Evolutionary conservation across 2,329 filamentous ascomycete species (phyloP).

Genomic region (Trichothecium roseum): DNA sequence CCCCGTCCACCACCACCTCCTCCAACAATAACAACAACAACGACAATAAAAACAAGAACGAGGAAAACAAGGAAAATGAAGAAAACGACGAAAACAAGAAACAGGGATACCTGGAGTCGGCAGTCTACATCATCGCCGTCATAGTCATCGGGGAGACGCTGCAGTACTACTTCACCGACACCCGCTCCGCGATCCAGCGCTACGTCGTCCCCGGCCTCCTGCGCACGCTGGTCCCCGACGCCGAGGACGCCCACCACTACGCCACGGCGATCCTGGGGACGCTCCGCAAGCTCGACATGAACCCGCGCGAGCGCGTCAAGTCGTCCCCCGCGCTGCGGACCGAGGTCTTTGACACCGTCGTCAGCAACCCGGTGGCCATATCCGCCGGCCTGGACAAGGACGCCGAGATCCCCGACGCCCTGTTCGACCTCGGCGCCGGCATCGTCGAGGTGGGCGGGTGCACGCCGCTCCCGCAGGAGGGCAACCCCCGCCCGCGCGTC

Average conservation of each 20-base stretch:
- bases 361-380: slow-evolving; percentile 84
- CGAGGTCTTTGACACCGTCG: slow-evolving; percentile 61
- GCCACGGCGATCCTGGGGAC: slow-evolving; percentile 62
- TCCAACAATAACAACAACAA: no score
- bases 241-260: slow-evolving; percentile 84
- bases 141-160: no score
- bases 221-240: slow-evolving; percentile 58
- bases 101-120: no score
- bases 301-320: slow-evolving; percentile 67
- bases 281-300: slow-evolving; percentile 63
- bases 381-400: slow-evolving; percentile 96
- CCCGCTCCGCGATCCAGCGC: slow-evolving; percentile 58
- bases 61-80: no score
- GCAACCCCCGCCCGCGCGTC: slow-evolving; percentile 79
- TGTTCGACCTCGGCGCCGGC: slow-evolving; percentile 76
- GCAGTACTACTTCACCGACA: slow-evolving; percentile 68
- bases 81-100: no score
- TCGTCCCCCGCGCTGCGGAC: slow-evolving; percentile 19
- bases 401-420: slow-evolving; percentile 72
- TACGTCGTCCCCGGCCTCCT: slow-evolving; percentile 57
- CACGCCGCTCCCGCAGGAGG: slow-evolving; percentile 76
- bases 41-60: no score
- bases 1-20: no score
- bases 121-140: no score
- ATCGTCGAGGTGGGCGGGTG: slow-evolving; percentile 89